Percentiles rank a stretch among this genome's conserved stretches.
These are phyloP conservation scores for Pythium aquatile DNA, from an alignment of 352 stramenopile species.

Conservation along the genomic window DNA sequence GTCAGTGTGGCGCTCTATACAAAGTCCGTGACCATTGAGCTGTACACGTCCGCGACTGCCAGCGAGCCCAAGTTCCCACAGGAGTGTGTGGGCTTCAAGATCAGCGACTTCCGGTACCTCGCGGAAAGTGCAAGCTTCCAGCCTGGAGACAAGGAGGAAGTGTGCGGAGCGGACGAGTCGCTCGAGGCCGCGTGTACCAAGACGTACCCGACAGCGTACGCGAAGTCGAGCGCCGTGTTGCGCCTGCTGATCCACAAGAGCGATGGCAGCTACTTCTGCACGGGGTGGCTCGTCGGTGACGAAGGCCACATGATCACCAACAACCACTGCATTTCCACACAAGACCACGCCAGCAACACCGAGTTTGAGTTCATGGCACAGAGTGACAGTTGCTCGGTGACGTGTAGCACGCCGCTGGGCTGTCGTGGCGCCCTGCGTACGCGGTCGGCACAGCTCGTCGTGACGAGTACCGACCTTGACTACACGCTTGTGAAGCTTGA, in stretches of 20 bases:
- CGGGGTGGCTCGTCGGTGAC: conserved; percentile 62
- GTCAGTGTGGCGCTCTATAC: conserved; percentile 39
- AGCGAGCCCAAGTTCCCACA: conserved; percentile 22
- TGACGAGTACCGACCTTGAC: conserved; percentile 38
- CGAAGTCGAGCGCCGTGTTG: conserved; percentile 37
- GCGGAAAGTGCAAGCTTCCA: conserved; percentile 14
- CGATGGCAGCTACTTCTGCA: conserved; percentile 56
- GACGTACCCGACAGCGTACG: conserved; percentile 19
- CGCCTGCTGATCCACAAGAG: conserved; percentile 67
- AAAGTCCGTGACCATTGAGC: conserved; percentile 46
- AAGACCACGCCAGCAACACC: conserved; percentile 43
- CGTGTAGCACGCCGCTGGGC: conserved; percentile 33
- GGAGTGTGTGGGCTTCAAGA: conserved; percentile 45
- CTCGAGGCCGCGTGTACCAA: conserved; percentile 56
- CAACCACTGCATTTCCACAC: conserved; percentile 64
- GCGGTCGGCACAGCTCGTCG: conserved; percentile 38
- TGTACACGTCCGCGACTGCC: conserved; percentile 35
- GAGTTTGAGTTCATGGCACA: conserved; percentile 68
- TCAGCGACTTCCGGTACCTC: conserved; percentile 52
- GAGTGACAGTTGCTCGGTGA: conserved; percentile 30
- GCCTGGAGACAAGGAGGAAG: conserved; percentile 32
- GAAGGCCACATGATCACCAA: conserved; percentile 74
- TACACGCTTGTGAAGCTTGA: conserved; percentile 72
- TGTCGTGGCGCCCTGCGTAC: conserved; percentile 41
- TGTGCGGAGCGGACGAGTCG: conserved; percentile 67